Evolutionary conservation across 768 basidiomycete genomes (phyloP), one percentile per base, ranked within the genome.

Genomic region (Amanita muscaria): DNA sequence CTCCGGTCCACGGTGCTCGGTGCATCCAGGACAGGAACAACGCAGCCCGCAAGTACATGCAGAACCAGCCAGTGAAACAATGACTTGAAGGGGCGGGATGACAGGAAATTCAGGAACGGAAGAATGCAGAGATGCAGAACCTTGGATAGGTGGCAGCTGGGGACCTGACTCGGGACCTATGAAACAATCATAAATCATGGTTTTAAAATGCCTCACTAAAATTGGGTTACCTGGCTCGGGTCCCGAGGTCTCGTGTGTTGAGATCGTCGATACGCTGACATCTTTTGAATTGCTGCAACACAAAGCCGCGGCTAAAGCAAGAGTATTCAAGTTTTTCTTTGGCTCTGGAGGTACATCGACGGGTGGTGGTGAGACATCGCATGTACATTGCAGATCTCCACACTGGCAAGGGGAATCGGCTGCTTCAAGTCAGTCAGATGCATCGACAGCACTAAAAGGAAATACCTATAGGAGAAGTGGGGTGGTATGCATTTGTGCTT

Each of bases 11-110:
- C 82, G 79, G 55, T 88, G 85, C 52, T 82, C 70, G 8, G 74
- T 58, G 55, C 85, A 88, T 25, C 83, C 83, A 0, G 83, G 83
- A 59, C 85, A 88, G 11, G 70, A 70, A 54, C 85, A 88, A 31
- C 64, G 63, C 33, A 76, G 59, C 23, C 83, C 83, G 55, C 85
- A 87, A 6, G 79, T 82, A 56, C 85, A 88, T 2, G 80, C 82
- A 2, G 82, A 72, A 11, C 76, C 80, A 2, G 81, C 79, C 10
- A 81, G 58, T 4, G 80, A 79, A 16, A 66, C 64, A 34, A 81
- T 69, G 33, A 67, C 63, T 52, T 72, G 76, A 54, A 82, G 71
- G 1, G 82, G 71, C 11, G 81, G 79, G 60, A 86, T 80, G 11
- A 62, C 59, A 18, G 70, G 66, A 49, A 80, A 85, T 12, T 65